Conservation (phyloP, 148 eudicot genomes). For the Nepenthes gracilis region DNA sequence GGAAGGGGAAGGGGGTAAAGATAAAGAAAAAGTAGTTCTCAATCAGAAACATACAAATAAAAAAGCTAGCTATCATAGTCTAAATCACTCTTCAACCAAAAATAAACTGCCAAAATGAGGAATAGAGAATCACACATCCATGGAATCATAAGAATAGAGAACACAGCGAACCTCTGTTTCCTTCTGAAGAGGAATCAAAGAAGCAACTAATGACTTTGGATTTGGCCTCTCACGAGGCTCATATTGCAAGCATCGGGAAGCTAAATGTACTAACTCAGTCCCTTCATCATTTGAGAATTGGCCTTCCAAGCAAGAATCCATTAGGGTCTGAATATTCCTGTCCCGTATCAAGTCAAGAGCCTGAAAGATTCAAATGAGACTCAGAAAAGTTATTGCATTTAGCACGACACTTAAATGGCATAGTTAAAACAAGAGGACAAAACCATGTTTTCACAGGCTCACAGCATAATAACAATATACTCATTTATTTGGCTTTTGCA, state of each 20-base stretch:
- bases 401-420: not conserved
- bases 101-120: not conserved
- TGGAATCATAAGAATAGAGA: not conserved
- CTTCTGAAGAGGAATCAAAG: constrained; percentile 88
- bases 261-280: constrained; percentile 75
- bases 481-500: no score
- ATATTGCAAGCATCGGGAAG: constrained; percentile 83
- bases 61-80: no score
- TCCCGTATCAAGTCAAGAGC: constrained; percentile 92
- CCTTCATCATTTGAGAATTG: constrained; percentile 80
- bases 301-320: constrained; percentile 22
- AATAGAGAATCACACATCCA: not conserved
- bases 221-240: constrained; percentile 95
- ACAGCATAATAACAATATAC: no score
- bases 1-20: no score
- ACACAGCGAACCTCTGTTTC: constrained; percentile 54
- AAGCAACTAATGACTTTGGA: constrained; percentile 63
- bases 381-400: not conserved
- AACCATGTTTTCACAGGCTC: no score
- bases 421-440: no score
- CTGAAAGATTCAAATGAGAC: constrained; percentile 23
- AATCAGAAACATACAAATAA: no score
- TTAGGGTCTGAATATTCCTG: constrained; percentile 67
- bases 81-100: not conserved
- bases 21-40: no score